These are phyloP conservation scores for Melanopsichium pennsylvanicum DNA, from an alignment of 1,284 basidiomycete species.

Conservation along the genomic window DNA sequence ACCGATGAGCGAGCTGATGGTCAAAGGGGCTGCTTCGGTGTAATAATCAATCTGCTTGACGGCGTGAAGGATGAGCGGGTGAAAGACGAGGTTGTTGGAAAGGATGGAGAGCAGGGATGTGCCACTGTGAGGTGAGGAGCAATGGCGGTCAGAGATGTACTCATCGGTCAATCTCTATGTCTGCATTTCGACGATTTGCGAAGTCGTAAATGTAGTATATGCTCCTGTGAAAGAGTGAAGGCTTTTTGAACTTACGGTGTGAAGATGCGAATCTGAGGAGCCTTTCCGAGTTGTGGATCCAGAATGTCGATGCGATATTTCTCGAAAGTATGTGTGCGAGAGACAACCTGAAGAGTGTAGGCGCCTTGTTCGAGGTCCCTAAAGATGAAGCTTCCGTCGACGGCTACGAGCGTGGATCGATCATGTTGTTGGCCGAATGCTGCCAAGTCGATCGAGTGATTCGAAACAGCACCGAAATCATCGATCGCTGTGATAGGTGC, in stretches of 20 bases:
- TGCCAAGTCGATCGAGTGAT: slow-evolving; percentile 7
- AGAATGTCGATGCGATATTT: slow-evolving; percentile 46
- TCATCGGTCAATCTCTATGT: too few relatives aligned
- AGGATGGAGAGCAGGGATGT: slow-evolving; percentile 32
- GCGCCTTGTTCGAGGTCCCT: slow-evolving; percentile 39
- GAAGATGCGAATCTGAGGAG: slow-evolving; percentile 40
- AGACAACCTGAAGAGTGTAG: slow-evolving; percentile 39
- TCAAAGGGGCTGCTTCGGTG: slow-evolving; percentile 40
- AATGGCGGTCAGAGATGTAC: background rate
- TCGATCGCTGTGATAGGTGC: background rate
- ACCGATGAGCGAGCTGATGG: slow-evolving; percentile 32
- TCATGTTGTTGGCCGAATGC: slow-evolving; percentile 27
- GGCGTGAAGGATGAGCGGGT: slow-evolving; percentile 41
- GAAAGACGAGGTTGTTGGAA: slow-evolving; percentile 26
- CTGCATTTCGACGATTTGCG: too few relatives aligned
- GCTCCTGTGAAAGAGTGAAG: too few relatives aligned
- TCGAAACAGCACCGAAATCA: background rate
- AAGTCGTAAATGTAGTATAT: too few relatives aligned
- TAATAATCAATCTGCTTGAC: slow-evolving; percentile 38
- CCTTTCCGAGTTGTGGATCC: slow-evolving; percentile 11
- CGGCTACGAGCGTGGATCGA: slow-evolving; percentile 29
- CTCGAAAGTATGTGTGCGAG: slow-evolving; percentile 34
- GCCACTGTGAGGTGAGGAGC: slow-evolving; percentile 10
- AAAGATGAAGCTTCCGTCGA: slow-evolving; percentile 50
- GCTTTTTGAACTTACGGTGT: slow-evolving; percentile 43